A percentile compares a stretch with the other conserved stretches of the same genome.
phyloP scores from a whole-genome alignment of 192 early-diverging fungal genomes.

The Phlyctochytrium arcticum region DNA sequence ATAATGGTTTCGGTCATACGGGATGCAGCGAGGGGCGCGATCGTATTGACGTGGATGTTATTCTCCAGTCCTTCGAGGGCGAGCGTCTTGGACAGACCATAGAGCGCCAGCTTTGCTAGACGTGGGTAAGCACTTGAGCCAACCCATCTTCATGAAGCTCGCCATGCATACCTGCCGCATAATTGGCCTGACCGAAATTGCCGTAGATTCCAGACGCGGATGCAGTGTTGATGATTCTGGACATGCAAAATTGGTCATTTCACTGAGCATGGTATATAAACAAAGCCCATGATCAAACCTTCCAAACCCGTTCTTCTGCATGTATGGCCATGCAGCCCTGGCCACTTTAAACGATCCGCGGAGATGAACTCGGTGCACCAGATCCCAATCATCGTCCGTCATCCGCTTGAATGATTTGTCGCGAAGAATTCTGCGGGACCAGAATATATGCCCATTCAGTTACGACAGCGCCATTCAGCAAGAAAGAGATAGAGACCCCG shows the following conservation, averaged over 20 bases:
- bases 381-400: constrained; percentile 97
- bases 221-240: constrained; percentile 82
- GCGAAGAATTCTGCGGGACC: constrained; percentile 90
- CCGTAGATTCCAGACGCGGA: constrained; percentile 99
- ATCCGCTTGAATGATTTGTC: constrained; percentile 96
- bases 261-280: not conserved
- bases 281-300: constrained; percentile 38
- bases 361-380: constrained; percentile 88
- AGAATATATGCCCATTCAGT: too few relatives aligned
- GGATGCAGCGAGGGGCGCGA: constrained; percentile 96
- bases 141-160: not conserved
- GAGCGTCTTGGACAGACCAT: constrained; percentile 85
- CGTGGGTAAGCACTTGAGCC: not conserved
- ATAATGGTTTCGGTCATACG: constrained; percentile 89
- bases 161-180: constrained; percentile 58
- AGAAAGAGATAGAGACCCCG: constrained; percentile 90
- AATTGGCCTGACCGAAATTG: constrained; percentile 96
- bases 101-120: constrained; percentile 88
- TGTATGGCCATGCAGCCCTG: constrained; percentile 94
- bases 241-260: not conserved
- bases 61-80: constrained; percentile 92
- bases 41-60: constrained; percentile 89
- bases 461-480: too few relatives aligned
- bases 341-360: constrained; percentile 92
- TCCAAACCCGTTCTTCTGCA: constrained; percentile 95